Conservation (phyloP, 1,284 basidiomycete species). For the Anthracocystis panici-leucophaei region DNA sequence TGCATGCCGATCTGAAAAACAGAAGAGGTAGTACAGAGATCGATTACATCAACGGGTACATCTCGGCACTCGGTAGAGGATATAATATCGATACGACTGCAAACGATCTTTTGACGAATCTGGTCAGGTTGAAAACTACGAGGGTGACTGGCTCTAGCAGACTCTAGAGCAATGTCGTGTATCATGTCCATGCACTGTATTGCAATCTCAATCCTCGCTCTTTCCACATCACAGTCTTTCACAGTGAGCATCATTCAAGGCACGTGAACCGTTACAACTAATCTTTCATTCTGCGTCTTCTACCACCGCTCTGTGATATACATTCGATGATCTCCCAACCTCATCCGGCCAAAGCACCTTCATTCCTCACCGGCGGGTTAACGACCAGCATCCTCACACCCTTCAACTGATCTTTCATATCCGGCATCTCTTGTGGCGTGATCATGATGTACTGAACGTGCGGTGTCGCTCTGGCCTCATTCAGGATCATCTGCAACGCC, state of each 20-base stretch:
- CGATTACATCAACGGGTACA: slow-evolving; percentile 87
- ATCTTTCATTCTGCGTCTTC: neutral
- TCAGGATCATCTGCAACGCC: slow-evolving; percentile 85
- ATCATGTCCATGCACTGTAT: neutral
- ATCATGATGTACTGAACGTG: slow-evolving; percentile 63
- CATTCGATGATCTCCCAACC: neutral
- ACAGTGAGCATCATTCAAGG: neutral
- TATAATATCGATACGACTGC: slow-evolving; percentile 77
- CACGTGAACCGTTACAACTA: neutral
- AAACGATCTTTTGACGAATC: slow-evolving; percentile 76
- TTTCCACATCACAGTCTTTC: neutral
- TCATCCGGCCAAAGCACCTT: slow-evolving; percentile 32
- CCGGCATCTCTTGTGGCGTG: slow-evolving; percentile 66
- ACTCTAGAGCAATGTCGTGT: slow-evolving; percentile 7
- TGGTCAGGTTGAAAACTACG: slow-evolving; percentile 74
- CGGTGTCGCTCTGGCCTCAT: slow-evolving; percentile 38
- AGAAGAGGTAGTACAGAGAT: slow-evolving; percentile 60
- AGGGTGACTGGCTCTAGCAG: slow-evolving; percentile 37
- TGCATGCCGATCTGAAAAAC: slow-evolving; percentile 60
- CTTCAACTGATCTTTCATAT: slow-evolving; percentile 37
- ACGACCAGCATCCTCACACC: slow-evolving; percentile 32
- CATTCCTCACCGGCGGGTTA: slow-evolving; percentile 31
- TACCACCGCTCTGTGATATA: neutral
- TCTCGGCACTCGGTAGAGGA: slow-evolving; percentile 77
- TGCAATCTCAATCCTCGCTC: neutral